Evolutionary conservation across 2,329 filamentous ascomycete species (phyloP).

Genomic region (Botrytis paeoniae): DNA sequence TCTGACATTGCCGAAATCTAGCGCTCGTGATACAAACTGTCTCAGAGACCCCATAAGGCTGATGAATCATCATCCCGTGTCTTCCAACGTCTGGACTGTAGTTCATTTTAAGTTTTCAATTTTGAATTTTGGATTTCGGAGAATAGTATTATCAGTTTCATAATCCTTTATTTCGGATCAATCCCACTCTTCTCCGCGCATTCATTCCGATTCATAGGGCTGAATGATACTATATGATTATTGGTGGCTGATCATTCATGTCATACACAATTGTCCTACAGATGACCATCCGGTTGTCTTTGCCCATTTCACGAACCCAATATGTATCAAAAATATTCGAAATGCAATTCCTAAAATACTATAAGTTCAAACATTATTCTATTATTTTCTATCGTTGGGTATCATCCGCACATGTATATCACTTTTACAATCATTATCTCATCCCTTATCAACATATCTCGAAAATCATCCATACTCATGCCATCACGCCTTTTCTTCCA

Average conservation of each 20-base stretch:
- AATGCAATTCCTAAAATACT: neutral
- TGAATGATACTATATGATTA: neutral
- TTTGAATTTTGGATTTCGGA: neutral
- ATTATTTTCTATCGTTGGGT: neutral
- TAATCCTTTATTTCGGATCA: neutral
- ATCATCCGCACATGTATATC: neutral
- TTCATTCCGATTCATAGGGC: neutral
- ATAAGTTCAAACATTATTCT: neutral
- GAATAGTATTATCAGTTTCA: neutral
- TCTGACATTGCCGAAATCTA: neutral
- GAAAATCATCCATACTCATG: neutral
- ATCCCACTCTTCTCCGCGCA: neutral
- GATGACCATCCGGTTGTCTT: neutral
- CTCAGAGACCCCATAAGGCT: neutral
- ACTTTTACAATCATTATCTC: neutral
- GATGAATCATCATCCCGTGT: neutral
- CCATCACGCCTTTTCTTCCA: conserved; percentile 9
- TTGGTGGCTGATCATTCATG: neutral
- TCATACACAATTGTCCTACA: neutral
- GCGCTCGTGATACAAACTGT: neutral
- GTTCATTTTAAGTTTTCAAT: neutral
- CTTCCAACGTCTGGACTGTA: neutral
- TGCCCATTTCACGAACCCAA: neutral
- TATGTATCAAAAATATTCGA: neutral
- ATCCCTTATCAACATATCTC: neutral